Evolutionary conservation across 1,284 basidiomycete genomes (phyloP), one percentile per base, ranked within the genome.

Genomic region (Termitomyces sp.): DNA sequence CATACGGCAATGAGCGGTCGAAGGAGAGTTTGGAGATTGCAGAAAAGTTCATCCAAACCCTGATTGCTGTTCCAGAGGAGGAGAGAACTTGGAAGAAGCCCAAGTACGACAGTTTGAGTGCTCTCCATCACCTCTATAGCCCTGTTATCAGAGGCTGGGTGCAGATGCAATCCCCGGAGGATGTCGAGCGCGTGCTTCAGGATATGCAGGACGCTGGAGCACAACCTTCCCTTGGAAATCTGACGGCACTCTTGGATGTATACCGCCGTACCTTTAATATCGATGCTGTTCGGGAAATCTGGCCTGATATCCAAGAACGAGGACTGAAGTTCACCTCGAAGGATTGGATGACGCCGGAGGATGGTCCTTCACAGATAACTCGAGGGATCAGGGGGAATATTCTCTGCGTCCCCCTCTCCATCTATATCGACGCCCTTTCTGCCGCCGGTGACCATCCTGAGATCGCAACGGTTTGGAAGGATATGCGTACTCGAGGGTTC

Each of bases 391-490:
- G 71, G 33, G 71, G 77, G 35, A 84, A 84, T 61, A 66, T 86
- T 13, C 76, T 97, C 44, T 89, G 84, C 59, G 68, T 88, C 44
- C 90, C 95, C 0, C 71, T 98, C 7, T 93, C 93, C 10, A 88
- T 94, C 60, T 88, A 88, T 66, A 83, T 97, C 57, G 85, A 92
- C 60, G 79, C 82, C 3, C 70, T 94, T 35, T 91, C 91, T 3
- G 70, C 74, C 1, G 80, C 79, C 0, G 88, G 86, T 1, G 67
- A 72, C 35, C 85, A 91, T 62, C 57, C 66, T 7, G 79, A 86
- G 52, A 79, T 97, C 37, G 80, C 85, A 16, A 65, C 69, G 10
- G 73, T 80, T 0, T 98, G 96, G 95, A 69, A 74, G 14, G 65
- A 72, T 28, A 79, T 91, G 44, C 78, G 81, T 56, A 59, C 70